Conservation (phyloP, 345 rosid species). For the Dipteronia dyeriana region DNA sequence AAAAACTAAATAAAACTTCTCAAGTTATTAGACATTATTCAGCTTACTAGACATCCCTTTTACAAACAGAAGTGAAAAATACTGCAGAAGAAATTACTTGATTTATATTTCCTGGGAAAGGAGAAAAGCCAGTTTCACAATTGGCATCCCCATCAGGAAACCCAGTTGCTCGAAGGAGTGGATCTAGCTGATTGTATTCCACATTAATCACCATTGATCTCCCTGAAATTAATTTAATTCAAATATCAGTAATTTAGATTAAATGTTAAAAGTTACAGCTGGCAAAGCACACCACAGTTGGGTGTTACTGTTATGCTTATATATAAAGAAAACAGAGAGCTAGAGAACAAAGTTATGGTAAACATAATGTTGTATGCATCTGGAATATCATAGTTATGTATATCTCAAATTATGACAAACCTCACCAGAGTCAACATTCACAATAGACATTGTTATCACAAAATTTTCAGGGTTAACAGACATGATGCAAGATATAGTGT, state of each 20-base stretch:
- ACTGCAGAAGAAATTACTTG: conserved; percentile 54
- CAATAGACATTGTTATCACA: background rate
- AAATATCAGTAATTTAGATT: background rate
- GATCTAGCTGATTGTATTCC: conserved; percentile 98
- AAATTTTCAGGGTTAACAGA: background rate
- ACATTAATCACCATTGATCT: conserved; percentile 95
- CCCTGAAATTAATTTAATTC: conserved; percentile 48
- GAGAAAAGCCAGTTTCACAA: conserved; percentile 90
- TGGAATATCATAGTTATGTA: background rate
- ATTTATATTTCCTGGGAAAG: conserved; percentile 97
- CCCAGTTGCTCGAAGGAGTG: conserved; percentile 86
- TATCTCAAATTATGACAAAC: background rate
- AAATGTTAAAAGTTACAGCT: background rate
- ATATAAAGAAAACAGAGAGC: background rate
- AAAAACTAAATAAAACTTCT: background rate
- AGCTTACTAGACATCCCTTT: background rate
- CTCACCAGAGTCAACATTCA: background rate
- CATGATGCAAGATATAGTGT: background rate
- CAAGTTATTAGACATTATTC: conserved; percentile 1
- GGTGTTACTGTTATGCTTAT: background rate
- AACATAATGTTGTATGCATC: background rate
- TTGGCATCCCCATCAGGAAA: conserved; percentile 91
- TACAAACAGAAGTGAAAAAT: background rate
- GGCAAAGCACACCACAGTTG: background rate
- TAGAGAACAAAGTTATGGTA: background rate